Base-by-base conservation (phyloP, 2,329 filamentous ascomycete species). In the Hypoxylon sp. region DNA sequence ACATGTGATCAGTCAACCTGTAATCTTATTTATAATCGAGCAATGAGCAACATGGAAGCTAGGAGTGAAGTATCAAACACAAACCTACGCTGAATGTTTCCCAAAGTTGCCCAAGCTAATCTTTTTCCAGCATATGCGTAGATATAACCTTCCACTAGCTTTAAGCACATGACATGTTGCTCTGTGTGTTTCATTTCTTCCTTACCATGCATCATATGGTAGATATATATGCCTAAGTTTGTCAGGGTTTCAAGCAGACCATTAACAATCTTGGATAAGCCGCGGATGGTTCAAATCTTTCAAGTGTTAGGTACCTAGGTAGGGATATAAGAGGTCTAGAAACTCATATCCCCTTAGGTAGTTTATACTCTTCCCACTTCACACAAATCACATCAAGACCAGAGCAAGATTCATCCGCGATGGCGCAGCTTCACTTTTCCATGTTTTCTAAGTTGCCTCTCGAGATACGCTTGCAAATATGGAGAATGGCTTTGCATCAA, bases 391-490 rank as follows among this genome's bases (percentile, higher is more conserved):
- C 7, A 47, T 37, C 41, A 46, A 29, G 25, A 37, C 46, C 23
- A 21, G 43, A 19, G 1, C n/a, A 46, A 55, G 14, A 30, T 37
- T 34, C 19, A 5, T 48, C 52, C 58, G 46, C n/a, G n/a, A 69
- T 69, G 66, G 39, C 56, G 16, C 11, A 54, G 29, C 3, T 27
- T 56, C 52, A 46, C 7, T 43, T 34, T 61, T 27, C 21, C 29
- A 34, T 14, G 5, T 63, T 69, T 53, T 47, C 45, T 5, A 14
- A 27, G 3, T 57, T 67, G n/a, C 52, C 63, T 19, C 16, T 34
- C 27, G 56, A 69, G 41, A 23, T 69, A 14, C 63, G 60, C 37
- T 57, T 45, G 1, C 25, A 19, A 25, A 45, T 67, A 14, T 61
- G 57, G 60, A 21, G 45, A 11, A 14, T 3, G 9, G 48, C 47